phyloP scores from a whole-genome alignment of 768 basidiomycete species.

The Mrakia hoshinonis region DNA sequence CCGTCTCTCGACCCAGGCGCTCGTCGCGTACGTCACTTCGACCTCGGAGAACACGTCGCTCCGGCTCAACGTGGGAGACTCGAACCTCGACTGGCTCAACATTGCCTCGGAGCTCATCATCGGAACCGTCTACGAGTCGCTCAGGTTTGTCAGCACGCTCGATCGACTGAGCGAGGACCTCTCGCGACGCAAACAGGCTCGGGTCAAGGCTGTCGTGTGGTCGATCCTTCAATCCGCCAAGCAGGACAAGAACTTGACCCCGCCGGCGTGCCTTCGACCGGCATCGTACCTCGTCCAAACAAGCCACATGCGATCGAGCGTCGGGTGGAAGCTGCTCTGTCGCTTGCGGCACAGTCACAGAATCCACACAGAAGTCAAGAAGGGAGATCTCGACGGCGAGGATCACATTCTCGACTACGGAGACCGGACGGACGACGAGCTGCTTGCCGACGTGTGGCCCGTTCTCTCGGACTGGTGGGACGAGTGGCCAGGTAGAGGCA shows the following conservation, averaged over 20 bases:
- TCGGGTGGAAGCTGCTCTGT: slow-evolving; percentile 66
- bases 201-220: slow-evolving; percentile 19
- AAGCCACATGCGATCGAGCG: slow-evolving; percentile 62
- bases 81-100: slow-evolving; percentile 31
- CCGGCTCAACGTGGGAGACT: slow-evolving; percentile 18
- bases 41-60: slow-evolving; percentile 4
- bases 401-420: background rate
- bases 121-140: slow-evolving; percentile 32
- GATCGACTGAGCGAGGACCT: background rate
- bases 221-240: slow-evolving; percentile 22
- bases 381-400: background rate
- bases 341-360: slow-evolving; percentile 64
- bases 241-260: slow-evolving; percentile 36
- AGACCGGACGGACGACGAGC: background rate
- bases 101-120: slow-evolving; percentile 33
- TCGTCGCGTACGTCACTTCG: background rate
- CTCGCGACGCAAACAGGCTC: background rate
- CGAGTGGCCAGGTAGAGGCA: background rate
- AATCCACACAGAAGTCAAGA: slow-evolving; percentile 38
- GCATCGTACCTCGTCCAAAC: slow-evolving; percentile 74
- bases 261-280: slow-evolving; percentile 72
- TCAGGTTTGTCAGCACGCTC: slow-evolving; percentile 19
- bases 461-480: background rate
- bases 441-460: background rate
- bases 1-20: background rate